A percentile compares a stretch with the other conserved stretches of the same genome.
Evolutionary conservation across 2,329 filamentous ascomycete genomes (phyloP).

Genomic region (Exophiala bonariae): DNA sequence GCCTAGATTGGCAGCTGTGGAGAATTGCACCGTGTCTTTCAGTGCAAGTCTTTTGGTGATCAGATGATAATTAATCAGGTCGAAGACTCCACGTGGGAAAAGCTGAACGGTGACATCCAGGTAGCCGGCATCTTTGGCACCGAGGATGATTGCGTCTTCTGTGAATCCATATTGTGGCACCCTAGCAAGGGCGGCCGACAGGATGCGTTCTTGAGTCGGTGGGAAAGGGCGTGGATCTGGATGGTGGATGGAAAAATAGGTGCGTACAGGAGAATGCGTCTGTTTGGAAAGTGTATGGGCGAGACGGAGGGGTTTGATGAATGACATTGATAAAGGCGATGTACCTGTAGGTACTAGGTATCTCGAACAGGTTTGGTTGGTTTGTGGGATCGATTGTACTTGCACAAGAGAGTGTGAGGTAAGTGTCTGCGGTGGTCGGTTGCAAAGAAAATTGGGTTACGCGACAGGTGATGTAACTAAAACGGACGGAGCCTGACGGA

Average conservation of each 20-base stretch:
- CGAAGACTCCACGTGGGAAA: slow-evolving; percentile 76
- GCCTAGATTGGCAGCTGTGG: slow-evolving; percentile 34
- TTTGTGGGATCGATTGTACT: too few relatives aligned
- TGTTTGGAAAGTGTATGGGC: too few relatives aligned
- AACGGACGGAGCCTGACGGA: too few relatives aligned
- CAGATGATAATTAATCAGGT: slow-evolving; percentile 77
- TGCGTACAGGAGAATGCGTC: slow-evolving; percentile 6
- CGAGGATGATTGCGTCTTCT: slow-evolving; percentile 67
- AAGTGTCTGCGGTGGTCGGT: too few relatives aligned
- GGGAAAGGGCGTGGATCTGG: slow-evolving; percentile 64
- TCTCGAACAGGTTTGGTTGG: too few relatives aligned
- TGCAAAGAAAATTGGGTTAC: too few relatives aligned
- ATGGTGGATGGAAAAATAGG: slow-evolving; percentile 76
- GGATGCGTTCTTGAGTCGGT: slow-evolving; percentile 70
- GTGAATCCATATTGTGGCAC: slow-evolving; percentile 85
- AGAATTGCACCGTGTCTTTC: slow-evolving; percentile 43
- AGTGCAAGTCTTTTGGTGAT: slow-evolving; percentile 65
- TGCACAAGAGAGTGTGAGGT: too few relatives aligned
- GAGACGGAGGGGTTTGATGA: too few relatives aligned
- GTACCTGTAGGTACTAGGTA: too few relatives aligned
- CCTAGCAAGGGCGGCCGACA: slow-evolving; percentile 75
- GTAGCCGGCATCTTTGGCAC: slow-evolving; percentile 81
- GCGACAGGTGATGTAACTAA: too few relatives aligned
- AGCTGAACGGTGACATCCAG: slow-evolving; percentile 82
- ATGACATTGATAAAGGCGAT: too few relatives aligned